A percentile compares a stretch with the other conserved stretches of the same genome.
Evolutionary conservation across 2,329 filamentous ascomycete genomes (phyloP).

Genomic region (Beauveria bassiana): DNA sequence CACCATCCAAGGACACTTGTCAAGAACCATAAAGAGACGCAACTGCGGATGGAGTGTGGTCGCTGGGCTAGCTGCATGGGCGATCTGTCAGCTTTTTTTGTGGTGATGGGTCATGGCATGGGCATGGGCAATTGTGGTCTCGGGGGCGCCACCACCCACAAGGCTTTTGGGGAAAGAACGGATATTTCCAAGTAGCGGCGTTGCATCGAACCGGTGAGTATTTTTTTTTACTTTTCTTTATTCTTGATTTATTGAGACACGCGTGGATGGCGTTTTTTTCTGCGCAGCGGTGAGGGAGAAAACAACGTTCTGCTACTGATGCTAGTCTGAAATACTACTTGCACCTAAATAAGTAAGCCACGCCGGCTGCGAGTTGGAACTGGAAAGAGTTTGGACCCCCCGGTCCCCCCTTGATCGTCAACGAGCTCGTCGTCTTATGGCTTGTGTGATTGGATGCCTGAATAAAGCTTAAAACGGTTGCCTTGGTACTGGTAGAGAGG

Average conservation of each 20-base stretch:
- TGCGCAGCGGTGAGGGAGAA: too few species aligned
- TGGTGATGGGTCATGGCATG: not conserved
- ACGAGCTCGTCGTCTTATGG: not conserved
- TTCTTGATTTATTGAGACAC: too few species aligned
- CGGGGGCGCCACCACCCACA: not conserved
- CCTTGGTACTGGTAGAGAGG: not conserved
- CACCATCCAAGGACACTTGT: not conserved
- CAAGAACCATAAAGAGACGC: not conserved
- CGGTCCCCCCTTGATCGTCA: not conserved
- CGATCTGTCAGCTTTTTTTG: not conserved
- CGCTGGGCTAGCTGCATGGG: not conserved
- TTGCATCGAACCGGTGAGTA: too few species aligned
- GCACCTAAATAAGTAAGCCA: too few species aligned
- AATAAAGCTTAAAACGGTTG: not conserved
- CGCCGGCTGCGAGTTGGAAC: not conserved
- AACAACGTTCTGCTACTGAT: too few species aligned
- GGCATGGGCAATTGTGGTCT: not conserved
- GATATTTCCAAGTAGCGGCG: too few species aligned
- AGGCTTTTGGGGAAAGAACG: not conserved
- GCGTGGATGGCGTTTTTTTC: too few species aligned
- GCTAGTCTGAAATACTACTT: too few species aligned
- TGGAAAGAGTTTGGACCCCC: not conserved
- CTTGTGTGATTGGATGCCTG: not conserved
- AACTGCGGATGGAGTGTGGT: not conserved
- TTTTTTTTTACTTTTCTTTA: too few species aligned